phyloP scores from a whole-genome alignment of 306 rosid genomes.

The Lathyrus sativus region DNA sequence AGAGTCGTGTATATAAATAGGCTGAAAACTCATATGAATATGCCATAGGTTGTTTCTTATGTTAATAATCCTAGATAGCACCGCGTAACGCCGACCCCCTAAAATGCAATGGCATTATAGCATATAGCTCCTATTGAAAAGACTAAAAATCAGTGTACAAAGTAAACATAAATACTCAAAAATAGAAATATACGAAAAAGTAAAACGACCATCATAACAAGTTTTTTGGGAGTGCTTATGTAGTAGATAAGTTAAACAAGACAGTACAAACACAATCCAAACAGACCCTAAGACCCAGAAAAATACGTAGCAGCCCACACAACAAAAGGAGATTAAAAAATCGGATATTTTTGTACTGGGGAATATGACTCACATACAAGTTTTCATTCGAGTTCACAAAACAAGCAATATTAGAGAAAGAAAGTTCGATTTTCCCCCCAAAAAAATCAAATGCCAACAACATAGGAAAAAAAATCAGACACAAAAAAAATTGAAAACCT shows the following conservation, averaged over 20 bases:
- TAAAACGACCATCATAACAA: background rate
- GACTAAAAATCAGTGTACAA: too few species aligned
- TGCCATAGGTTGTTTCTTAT: background rate
- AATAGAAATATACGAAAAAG: background rate
- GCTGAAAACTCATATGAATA: background rate
- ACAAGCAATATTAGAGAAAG: constrained; percentile 7
- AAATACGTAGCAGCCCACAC: background rate
- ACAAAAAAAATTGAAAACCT: constrained; percentile 21
- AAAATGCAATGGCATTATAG: too few species aligned
- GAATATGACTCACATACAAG: constrained; percentile 17
- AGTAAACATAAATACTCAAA: background rate
- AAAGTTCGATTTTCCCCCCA: background rate
- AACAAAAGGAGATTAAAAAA: background rate
- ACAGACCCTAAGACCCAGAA: background rate
- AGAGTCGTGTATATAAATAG: background rate
- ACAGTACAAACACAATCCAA: background rate
- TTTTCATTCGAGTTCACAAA: constrained; percentile 10
- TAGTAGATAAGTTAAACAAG: background rate
- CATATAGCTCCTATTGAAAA: too few species aligned
- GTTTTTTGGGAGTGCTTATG: background rate
- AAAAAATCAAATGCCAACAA: background rate
- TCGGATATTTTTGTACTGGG: background rate
- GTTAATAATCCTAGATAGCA: too few species aligned
- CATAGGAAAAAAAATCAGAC: constrained; percentile 1
- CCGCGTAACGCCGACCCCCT: too few species aligned